Base-by-base conservation (phyloP, 805 yeast species). In the Wickerhamomyces pijperi region DNA sequence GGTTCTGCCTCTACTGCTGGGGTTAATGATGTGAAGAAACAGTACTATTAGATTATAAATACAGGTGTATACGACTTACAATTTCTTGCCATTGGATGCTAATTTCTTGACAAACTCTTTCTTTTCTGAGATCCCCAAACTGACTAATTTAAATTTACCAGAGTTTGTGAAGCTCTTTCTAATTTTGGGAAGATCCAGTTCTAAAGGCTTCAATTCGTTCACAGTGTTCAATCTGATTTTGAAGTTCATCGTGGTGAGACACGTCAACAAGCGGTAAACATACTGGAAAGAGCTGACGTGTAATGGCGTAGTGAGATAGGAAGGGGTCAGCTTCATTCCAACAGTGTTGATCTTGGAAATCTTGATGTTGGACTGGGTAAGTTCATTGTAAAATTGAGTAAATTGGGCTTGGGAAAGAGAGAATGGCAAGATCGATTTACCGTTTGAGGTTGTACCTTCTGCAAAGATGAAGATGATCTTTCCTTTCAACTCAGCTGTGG, bases 371-470 rank as follows among this genome's bases (percentile, higher is more conserved):
- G 31, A 23, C 9, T 8, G 11, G n/a, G 29, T 25, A 11, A 45
- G 17, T 6, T 38, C 18, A 3, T 37, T 21, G 21, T 44, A 36
- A 28, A 60, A 47, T 2, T 39, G 37, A 13, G 46, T 41, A 38
- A 61, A 47, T 5, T 43, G 25, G 0, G 18, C 13, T n/a, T 53
- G 55, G 5, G 43, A 44, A 12, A 61, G 34, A 4, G 63, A 61
- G 40, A 82, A 71, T 3, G 85, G 76, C 44, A 88, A 65, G 1
- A 88, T 53, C 0, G 87, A 77, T 44, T 78, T 77, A 37, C 94
- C 92, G 54, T 88, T 90, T 0, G 95, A 76, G 0, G 95, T 69
- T 0, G 95, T 83, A 0, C 95, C 95, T 52, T 87, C 97, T 3
- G 79, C 67, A 42, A 86, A 75, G 18, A 82, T 47, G 38, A 70